Evolutionary conservation across 2,329 filamentous ascomycete species (phyloP), one percentile per base, ranked within the genome.

Genomic region (Ascochyta lentis): DNA sequence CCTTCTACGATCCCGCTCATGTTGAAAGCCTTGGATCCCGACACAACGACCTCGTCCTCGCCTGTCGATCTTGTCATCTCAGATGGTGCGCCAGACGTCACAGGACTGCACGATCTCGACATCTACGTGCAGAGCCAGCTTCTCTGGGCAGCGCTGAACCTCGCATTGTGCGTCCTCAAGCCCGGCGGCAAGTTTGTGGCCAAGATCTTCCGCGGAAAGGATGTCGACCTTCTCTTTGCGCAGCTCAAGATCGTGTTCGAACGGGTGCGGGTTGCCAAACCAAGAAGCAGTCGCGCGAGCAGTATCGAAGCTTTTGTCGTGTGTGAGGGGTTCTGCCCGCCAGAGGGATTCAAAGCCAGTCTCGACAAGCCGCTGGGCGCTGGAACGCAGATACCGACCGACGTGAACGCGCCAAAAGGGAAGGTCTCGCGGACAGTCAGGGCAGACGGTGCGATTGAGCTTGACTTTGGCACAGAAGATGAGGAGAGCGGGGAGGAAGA

Each of bases 61-160:
- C 91, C 89, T 0, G 94, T 98, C 13, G 95, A 99, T 71, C 84
- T 99, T 1, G 94, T 99, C 23, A 86, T 99, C 60, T 96, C 92
- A 54, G 95, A 99, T 68, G 95, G 95, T 49, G 95, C 95, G 0
- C 95, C 95, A 0, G 95, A 99, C 69, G 95, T 99, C 12, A 99
- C 95, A 0, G 95, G 95, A 19, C 83, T 99, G 1, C 95, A 99
- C 75, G 95, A 99, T 74, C 86, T 99, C 33, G 95, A 99, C 77
- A 98, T 98, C 65, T 99, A 99, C 77, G 91, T 99, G 16, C 95
- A 99, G 78, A 93, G 91, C 8, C 95, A 98, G 77, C 84, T 99
- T 8, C 88, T 99, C 45, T 97, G 96, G 76, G 92, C 94, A 0
- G 95, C 95, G 0, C 84, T 99, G 19, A 96, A 97, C 74, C 86